Evolutionary conservation across 2,329 filamentous ascomycete genomes (phyloP), one percentile per base, ranked within the genome.

Genomic region (Claviceps africana): DNA sequence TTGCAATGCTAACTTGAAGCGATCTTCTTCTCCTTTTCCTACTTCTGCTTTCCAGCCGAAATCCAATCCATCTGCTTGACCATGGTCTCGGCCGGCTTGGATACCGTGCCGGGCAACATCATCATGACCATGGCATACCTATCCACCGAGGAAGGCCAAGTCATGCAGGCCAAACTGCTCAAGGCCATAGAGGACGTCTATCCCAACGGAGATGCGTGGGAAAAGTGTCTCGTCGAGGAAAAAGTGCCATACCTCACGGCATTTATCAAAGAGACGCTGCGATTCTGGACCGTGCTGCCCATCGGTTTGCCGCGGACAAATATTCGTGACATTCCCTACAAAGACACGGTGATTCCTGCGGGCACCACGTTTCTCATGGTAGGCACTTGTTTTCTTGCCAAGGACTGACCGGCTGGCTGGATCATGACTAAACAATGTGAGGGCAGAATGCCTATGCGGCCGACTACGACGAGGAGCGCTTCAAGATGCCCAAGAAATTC

Each of bases 301-400:
- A 83, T 93, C 59, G 88, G 82, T 59, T 73, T 93, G 1, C 87
- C 87, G 0, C 74, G 87, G 3, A 79, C 79, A 17, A 85, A 75
- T 55, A 84, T 86, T 62, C 85, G 83, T 58, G 82, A 86, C 55
- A 86, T 91, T 52, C 71, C 76, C 4, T 90, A 82, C 68, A 72
- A 85, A 25, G 79, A 79, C 17, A 72, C 79, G 0, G 69, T 75
- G 1, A 86, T 93, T 39, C 87, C 87, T 0, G 76, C 85, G 0
- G 84, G 85, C 1, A 89, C 84, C 0, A 87, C 83, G 1, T 88
- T 91, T 59, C 88, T 89, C 67, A 84, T 91, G 85, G 76, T 77
- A 62, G 25, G 25, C 25, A 25, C 25, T 25, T 25, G 25, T 25
- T 25, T 25, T 25, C 25, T 25, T 25, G 3, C 17, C 3, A 0